phyloP scores from a whole-genome alignment of 768 basidiomycete species.

The Collybia mongolica region DNA sequence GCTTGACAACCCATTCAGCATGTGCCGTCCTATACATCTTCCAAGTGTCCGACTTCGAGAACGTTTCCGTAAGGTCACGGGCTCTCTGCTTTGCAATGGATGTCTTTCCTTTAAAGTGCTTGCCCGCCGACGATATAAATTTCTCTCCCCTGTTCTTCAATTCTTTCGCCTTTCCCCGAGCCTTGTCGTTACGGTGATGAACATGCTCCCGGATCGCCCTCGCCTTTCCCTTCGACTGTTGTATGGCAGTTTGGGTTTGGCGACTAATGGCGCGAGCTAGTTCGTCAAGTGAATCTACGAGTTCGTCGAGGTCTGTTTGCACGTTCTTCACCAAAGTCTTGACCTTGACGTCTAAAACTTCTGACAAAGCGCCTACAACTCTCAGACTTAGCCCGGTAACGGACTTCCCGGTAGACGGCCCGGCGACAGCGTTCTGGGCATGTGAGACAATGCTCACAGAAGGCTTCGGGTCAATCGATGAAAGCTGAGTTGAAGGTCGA shows the following conservation, averaged over 20 bases:
- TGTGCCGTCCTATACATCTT: conserved; percentile 29
- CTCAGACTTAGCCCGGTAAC: conserved; percentile 35
- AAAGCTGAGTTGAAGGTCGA: conserved; percentile 26
- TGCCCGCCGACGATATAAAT: conserved; percentile 41
- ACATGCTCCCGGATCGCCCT: conserved; percentile 43
- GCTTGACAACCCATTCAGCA: conserved; percentile 26
- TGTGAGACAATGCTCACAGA: conserved; percentile 25
- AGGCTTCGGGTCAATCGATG: conserved; percentile 24
- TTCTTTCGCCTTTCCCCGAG: conserved; percentile 52
- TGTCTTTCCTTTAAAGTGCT: conserved; percentile 39
- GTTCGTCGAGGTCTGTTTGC: conserved; percentile 52
- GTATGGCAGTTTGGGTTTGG: conserved; percentile 45
- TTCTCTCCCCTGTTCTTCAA: conserved; percentile 48
- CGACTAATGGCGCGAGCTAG: conserved; percentile 48
- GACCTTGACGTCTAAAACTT: conserved; percentile 44
- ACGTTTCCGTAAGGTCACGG: conserved; percentile 1
- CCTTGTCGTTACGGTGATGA: conserved; percentile 47
- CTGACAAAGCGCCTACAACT: conserved; percentile 45
- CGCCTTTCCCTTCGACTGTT: conserved; percentile 48
- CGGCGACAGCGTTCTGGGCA: conserved; percentile 14
- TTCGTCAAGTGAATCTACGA: conserved; percentile 59
- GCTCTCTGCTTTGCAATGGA: conserved; percentile 18
- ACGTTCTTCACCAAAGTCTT: conserved; percentile 43
- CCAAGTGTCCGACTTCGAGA: conserved; percentile 32
- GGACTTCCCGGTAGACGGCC: conserved; percentile 18